phyloP scores from a whole-genome alignment of 495 filamentous ascomycete species.

The Ascobolus immersus region DNA sequence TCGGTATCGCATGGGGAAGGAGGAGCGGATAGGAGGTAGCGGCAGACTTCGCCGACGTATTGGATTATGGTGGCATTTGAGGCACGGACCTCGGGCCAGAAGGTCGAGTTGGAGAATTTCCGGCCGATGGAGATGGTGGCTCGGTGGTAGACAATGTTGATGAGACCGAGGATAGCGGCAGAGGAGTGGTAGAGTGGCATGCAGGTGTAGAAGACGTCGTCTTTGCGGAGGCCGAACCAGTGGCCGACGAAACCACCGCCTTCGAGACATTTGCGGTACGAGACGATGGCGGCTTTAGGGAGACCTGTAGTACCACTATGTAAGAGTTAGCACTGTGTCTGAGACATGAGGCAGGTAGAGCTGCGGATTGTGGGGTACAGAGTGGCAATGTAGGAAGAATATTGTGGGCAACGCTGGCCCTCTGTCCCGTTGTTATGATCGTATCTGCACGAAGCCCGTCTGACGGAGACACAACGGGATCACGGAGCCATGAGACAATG shows the following conservation, averaged over 20 bases:
- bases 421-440: no score
- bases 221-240: slow-evolving; percentile 30
- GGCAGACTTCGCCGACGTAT: slow-evolving; percentile 85
- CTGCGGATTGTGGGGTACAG: background rate
- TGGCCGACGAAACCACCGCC: slow-evolving; percentile 27
- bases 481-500: no score
- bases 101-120: slow-evolving; percentile 57
- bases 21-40: slow-evolving; percentile 59
- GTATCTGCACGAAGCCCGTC: no score
- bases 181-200: slow-evolving; percentile 94
- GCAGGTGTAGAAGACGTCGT: slow-evolving; percentile 62
- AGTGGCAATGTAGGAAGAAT: no score
- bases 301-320: slow-evolving; percentile 60
- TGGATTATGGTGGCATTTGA: slow-evolving; percentile 61
- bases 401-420: no score
- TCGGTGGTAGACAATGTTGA: slow-evolving; percentile 30
- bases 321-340: background rate
- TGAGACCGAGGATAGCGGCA: slow-evolving; percentile 44
- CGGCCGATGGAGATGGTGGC: slow-evolving; percentile 46
- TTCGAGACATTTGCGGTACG: slow-evolving; percentile 40
- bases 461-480: no score
- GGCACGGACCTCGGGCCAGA: slow-evolving; percentile 55
- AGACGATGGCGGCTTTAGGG: slow-evolving; percentile 70
- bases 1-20: slow-evolving; percentile 40
- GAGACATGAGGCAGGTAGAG: no score